Percentiles rank a stretch among this genome's conserved stretches.
These are phyloP conservation scores for Lichina pygmaea DNA, from an alignment of 495 filamentous ascomycete species.

Conservation along the genomic window DNA sequence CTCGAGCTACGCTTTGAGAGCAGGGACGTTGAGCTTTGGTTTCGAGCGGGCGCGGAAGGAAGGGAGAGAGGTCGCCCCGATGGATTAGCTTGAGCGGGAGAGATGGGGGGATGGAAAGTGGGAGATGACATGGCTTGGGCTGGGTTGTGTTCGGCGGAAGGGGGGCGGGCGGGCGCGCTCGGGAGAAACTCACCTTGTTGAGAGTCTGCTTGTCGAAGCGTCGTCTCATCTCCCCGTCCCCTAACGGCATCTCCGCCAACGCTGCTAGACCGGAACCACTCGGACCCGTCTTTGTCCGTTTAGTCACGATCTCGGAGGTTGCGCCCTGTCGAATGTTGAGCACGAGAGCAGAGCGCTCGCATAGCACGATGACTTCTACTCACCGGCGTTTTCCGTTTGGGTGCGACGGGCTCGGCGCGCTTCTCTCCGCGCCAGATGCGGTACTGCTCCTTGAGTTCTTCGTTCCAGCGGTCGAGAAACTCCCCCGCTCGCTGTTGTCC, in stretches of 20 bases:
- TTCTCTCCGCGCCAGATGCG: constrained; percentile 16
- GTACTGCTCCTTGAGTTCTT: constrained; percentile 29
- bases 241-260: constrained; percentile 15
- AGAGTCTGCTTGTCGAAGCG: constrained; percentile 31
- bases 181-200: constrained; percentile 32
- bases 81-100: too few species aligned
- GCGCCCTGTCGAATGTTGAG: too few species aligned
- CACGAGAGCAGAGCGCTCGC: too few species aligned
- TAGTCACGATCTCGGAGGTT: neutral
- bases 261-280: constrained; percentile 2
- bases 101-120: neutral
- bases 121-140: too few species aligned
- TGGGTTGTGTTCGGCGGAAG: too few species aligned
- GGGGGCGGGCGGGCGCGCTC: too few species aligned
- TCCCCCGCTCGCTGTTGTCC: constrained; percentile 31
- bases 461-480: constrained; percentile 51
- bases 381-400: constrained; percentile 20
- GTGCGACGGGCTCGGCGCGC: constrained; percentile 10
- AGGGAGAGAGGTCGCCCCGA: too few species aligned
- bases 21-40: constrained; percentile 31
- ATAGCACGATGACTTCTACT: neutral
- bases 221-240: constrained; percentile 31
- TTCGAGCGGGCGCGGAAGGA: neutral
- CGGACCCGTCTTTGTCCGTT: constrained; percentile 2
- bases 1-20: constrained; percentile 39